Evolutionary conservation across 371 early-diverging fungal genomes (phyloP), one percentile per base, ranked within the genome.

Genomic region (Mortierella polycephala): DNA sequence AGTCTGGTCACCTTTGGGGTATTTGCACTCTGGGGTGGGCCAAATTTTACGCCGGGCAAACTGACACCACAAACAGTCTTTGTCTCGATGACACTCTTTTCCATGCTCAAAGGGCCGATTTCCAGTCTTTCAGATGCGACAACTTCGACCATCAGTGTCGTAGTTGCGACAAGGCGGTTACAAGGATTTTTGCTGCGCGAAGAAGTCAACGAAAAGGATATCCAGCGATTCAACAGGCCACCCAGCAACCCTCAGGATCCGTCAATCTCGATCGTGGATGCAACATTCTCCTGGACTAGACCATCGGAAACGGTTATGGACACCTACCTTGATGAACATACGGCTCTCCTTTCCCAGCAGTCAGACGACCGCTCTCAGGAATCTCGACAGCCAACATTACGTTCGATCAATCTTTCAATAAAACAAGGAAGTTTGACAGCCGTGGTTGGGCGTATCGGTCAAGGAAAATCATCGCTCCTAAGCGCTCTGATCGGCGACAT

Each of bases 241-340:
- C 77, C 77, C 14, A n/a, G 20, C 18, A 47, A 66, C 16, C 64
- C 66, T 5, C 37, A 57, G 8, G 62, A 64, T 0, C 69, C 79
- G 14, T 52, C 64, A 8, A 62, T 77, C 23, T 49, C 52, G 18
- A 64, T 77, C 41, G 51, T 58, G 18, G 75, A 86, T 57, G 92
- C 84, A 16, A 60, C 83, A 10, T 90, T 90, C 72, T 57, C 79
- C 37, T 94, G 94, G 94, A 47, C 47, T 11, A 30, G 42, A 12
- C 41, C 58, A 7, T 0, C 13, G 1, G 47, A 44, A 23, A 30
- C 4, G 4, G 13, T 42, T 10, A 5, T 42, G 18, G 61, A 62
- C 8, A 11, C 39, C 13, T 23, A 11, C 21, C 12, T 40, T 45
- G 47, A 13, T 47, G 64, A 60, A 14, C 13, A 39, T 13, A 16